phyloP scores from a whole-genome alignment of 139 green algal genomes.

The Coelastrella sp. region DNA sequence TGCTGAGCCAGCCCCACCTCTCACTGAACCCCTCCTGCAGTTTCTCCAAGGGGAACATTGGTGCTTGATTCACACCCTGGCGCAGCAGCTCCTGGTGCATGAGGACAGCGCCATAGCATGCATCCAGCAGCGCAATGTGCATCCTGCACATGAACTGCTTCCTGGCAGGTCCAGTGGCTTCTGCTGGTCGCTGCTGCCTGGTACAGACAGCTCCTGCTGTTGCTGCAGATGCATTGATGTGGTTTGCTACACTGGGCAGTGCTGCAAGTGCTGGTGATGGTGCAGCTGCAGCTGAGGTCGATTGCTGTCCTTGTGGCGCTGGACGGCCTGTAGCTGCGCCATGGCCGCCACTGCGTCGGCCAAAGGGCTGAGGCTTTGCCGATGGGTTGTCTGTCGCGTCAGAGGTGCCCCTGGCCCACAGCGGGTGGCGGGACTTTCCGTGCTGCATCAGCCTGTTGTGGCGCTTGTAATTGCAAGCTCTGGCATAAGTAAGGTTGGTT shows the following conservation, averaged over 20 bases:
- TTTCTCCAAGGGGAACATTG: slow-evolving; percentile 34
- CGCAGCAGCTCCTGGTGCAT: slow-evolving; percentile 12
- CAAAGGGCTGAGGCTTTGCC: background rate
- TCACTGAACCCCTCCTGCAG: background rate
- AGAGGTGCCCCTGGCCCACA: background rate
- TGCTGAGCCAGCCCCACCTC: background rate
- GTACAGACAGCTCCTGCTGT: background rate
- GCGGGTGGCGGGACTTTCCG: background rate
- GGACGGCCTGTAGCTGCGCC: background rate
- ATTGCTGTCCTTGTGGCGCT: background rate
- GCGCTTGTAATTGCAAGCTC: background rate
- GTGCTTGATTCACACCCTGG: background rate
- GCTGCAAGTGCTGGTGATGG: slow-evolving; percentile 30
- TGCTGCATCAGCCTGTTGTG: background rate
- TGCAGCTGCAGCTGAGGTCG: background rate
- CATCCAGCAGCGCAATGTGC: slow-evolving; percentile 4
- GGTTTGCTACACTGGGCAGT: background rate
- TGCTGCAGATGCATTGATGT: background rate
- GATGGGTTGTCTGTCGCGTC: background rate
- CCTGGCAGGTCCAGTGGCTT: background rate
- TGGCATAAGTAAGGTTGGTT: background rate
- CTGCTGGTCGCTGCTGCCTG: no score
- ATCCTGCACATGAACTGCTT: slow-evolving; percentile 24
- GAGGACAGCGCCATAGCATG: background rate
- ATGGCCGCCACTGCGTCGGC: background rate